Evolutionary conservation across 331 rosid genomes (phyloP).

Genomic region (Phaseolus coccineus): DNA sequence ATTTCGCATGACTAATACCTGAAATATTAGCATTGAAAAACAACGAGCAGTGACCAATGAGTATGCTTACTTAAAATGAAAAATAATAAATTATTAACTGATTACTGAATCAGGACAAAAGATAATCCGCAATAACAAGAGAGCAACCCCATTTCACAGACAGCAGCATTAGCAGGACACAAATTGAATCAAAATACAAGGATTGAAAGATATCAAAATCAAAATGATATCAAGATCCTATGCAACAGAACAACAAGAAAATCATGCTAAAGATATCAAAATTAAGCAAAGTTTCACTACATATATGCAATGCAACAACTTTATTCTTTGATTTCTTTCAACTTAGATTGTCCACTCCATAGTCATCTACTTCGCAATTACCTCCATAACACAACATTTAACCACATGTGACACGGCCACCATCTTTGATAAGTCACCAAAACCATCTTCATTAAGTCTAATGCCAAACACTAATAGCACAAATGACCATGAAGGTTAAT

Average conservation of each 20-base stretch:
- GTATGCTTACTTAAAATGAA: conserved; percentile 28
- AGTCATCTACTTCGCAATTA: background rate
- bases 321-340: background rate
- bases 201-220: background rate
- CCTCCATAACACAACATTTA: background rate
- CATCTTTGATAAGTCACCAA: background rate
- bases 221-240: background rate
- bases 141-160: background rate
- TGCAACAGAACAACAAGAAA: background rate
- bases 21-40: conserved; percentile 28
- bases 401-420: background rate
- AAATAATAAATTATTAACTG: background rate
- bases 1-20: conserved; percentile 67
- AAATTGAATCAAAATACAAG: background rate
- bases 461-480: background rate
- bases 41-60: conserved; percentile 19
- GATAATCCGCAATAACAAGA: background rate
- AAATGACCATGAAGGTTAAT: background rate
- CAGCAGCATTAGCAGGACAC: background rate
- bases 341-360: background rate
- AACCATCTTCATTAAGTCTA: background rate
- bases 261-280: conserved; percentile 3
- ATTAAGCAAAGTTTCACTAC: conserved; percentile 7
- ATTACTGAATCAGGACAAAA: background rate
- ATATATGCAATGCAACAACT: background rate